A percentile compares a stretch with the other conserved stretches of the same genome.
Evolutionary conservation across 2,329 filamentous ascomycete species (phyloP).

Genomic region (Mycogone perniciosa): DNA sequence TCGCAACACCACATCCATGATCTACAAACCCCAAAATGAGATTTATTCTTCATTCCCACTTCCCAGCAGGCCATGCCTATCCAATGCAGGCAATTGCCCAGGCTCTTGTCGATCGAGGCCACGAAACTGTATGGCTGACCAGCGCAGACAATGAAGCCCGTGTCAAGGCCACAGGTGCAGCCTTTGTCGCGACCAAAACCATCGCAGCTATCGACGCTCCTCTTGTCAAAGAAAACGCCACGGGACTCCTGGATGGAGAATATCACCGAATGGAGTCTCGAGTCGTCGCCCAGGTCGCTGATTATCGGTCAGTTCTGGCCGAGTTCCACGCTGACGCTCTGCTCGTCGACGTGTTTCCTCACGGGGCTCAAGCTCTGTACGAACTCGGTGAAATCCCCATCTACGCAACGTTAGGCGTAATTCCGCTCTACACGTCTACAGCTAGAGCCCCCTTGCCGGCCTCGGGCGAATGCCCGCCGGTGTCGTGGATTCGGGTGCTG

Average conservation of each 20-base stretch:
- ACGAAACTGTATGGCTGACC: slow-evolving; percentile 34
- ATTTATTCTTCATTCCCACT: slow-evolving; percentile 34
- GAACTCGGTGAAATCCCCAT: slow-evolving; percentile 29
- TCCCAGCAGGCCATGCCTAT: slow-evolving; percentile 33
- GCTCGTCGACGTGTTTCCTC: slow-evolving; percentile 33
- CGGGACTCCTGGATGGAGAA: slow-evolving; percentile 27
- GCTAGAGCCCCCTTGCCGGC: slow-evolving; percentile 24
- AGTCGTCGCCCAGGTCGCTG: slow-evolving; percentile 29
- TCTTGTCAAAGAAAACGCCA: slow-evolving; percentile 21
- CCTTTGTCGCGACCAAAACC: slow-evolving; percentile 26
- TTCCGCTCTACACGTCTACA: slow-evolving; percentile 31
- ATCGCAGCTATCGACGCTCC: slow-evolving; percentile 27
- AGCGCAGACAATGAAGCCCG: slow-evolving; percentile 27
- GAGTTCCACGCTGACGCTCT: slow-evolving; percentile 26
- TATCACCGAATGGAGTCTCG: slow-evolving; percentile 22
- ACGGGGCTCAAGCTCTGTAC: slow-evolving; percentile 29
- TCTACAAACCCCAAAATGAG: slow-evolving; percentile 23
- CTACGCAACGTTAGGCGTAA: slow-evolving; percentile 34
- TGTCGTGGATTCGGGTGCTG: slow-evolving; percentile 19
- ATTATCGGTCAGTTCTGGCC: slow-evolving; percentile 27
- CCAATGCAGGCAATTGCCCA: slow-evolving; percentile 35
- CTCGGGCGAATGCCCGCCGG: slow-evolving; percentile 27
- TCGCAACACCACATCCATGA: not conserved
- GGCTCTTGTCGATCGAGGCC: slow-evolving; percentile 31
- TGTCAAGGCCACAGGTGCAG: slow-evolving; percentile 29